Evolutionary conservation across 202 grass and related monocot species (phyloP), one percentile per base, ranked within the genome.

Genomic region (Panicum hallii): DNA sequence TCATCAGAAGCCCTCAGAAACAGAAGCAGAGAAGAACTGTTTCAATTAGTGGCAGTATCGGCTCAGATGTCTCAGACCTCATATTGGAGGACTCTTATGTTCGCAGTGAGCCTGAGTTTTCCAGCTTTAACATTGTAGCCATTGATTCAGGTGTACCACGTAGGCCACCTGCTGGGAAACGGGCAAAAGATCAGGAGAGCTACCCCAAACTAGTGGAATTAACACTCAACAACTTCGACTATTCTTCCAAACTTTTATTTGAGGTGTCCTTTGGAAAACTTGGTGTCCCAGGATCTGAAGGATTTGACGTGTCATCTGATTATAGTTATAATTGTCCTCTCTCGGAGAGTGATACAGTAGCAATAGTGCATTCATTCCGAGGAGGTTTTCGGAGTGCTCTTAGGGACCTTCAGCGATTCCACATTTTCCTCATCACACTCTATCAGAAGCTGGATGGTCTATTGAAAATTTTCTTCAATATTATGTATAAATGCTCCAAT

Each of bases 111-210:
- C 63, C 70, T 55, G 85, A 86, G 60, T 69, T 72, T 72, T 88
- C 77, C 79, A 85, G 86, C 85, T 95, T 88, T 48, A 85, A 84
- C 64, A 91, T 98, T 32, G 88, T 98, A 72, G 91, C 95, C 16
- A 98, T 98, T 74, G 91, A 98, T 86, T 93, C 93, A 38, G 84
- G 85, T 11, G 95, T 98, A 45, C 95, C 95, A 79, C 89, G 95
- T 9, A 90, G 95, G 55, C 93, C 95, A 4, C 95, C 95, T 55
- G 86, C 83, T 1, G 79, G 95, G 61, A 98, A 98, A 84, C 81
- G 93, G 58, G 67, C 82, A 57, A 98, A 88, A 88, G 95, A 98
- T 85, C 93, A 89, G 85, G 93, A 93, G 65, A 95, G 81, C 67
- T 98, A 98, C 56, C 95, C 95, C 19, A 98, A 82, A 69, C 68